phyloP scores from a whole-genome alignment of 345 rosid species.

The Linum usitatissimum region DNA sequence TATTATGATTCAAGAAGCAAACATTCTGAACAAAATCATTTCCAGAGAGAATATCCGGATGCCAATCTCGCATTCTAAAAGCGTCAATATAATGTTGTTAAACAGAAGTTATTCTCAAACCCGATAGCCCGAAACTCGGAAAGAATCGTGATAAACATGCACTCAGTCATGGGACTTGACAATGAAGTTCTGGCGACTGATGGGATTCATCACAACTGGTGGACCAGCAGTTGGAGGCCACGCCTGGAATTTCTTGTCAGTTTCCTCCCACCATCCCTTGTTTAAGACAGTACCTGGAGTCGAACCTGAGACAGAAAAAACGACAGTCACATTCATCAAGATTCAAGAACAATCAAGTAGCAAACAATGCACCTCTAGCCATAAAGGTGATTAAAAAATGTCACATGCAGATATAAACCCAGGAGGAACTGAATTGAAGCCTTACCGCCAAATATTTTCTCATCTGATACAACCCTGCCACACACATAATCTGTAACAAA shows the following conservation, averaged over 20 bases:
- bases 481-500: constrained; percentile 47
- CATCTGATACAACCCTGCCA: constrained; percentile 45
- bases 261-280: constrained; percentile 81
- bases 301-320: constrained; percentile 36
- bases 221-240: constrained; percentile 96
- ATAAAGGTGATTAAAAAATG: no score
- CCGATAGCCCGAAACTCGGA: neutral
- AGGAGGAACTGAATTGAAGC: neutral
- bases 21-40: neutral
- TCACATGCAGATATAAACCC: no score
- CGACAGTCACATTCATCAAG: neutral
- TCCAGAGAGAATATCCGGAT: neutral
- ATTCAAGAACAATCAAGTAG: neutral
- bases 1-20: neutral
- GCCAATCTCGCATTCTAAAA: neutral
- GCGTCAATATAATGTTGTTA: neutral
- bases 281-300: constrained; percentile 57
- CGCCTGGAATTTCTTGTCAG: constrained; percentile 81
- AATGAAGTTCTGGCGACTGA: constrained; percentile 83
- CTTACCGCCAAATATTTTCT: constrained; percentile 81
- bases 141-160: neutral
- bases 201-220: constrained; percentile 92
- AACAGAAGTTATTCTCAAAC: neutral
- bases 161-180: constrained; percentile 33
- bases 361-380: neutral